These are phyloP conservation scores for Cadophora luteo-olivacea DNA, from an alignment of 2,329 filamentous ascomycete species.

Conservation along the genomic window DNA sequence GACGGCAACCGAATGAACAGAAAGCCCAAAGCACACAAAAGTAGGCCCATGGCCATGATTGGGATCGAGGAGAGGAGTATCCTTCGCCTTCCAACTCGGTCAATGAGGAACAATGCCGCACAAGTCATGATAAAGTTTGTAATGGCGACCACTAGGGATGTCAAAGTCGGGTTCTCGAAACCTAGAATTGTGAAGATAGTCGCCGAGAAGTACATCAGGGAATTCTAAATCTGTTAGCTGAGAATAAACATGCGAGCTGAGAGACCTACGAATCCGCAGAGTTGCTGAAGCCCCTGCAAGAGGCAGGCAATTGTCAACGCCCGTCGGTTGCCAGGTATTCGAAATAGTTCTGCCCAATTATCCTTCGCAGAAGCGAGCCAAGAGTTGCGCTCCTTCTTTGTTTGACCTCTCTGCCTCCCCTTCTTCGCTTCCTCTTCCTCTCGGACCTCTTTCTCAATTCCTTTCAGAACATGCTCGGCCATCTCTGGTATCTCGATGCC, in stretches of 20 bases:
- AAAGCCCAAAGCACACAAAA: constrained; percentile 77
- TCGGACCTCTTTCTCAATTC: constrained; percentile 77
- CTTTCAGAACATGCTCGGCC: constrained; percentile 66
- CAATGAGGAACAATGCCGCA: constrained; percentile 77
- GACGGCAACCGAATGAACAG: constrained; percentile 54
- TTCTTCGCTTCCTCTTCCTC: constrained; percentile 65
- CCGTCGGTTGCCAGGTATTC: constrained; percentile 68
- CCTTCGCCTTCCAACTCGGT: constrained; percentile 77
- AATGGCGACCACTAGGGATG: constrained; percentile 78
- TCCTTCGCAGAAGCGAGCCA: constrained; percentile 44
- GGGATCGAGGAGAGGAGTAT: constrained; percentile 86
- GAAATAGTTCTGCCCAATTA: constrained; percentile 60
- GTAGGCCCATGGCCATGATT: constrained; percentile 78
- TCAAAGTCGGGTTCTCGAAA: constrained; percentile 80
- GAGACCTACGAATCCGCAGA: constrained; percentile 77
- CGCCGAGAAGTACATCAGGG: constrained; percentile 89
- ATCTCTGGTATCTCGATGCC: constrained; percentile 51
- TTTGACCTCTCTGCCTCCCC: constrained; percentile 35
- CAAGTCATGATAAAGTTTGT: constrained; percentile 85
- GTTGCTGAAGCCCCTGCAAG: constrained; percentile 85
- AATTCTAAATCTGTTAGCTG: constrained; percentile 62
- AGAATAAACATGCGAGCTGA: background rate
- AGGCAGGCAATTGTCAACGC: constrained; percentile 86
- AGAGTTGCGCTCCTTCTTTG: constrained; percentile 30
- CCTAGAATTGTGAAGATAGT: constrained; percentile 81